These are phyloP conservation scores for Suhomyces guaymorum DNA, from an alignment of 1,139 yeast species.

Conservation along the genomic window DNA sequence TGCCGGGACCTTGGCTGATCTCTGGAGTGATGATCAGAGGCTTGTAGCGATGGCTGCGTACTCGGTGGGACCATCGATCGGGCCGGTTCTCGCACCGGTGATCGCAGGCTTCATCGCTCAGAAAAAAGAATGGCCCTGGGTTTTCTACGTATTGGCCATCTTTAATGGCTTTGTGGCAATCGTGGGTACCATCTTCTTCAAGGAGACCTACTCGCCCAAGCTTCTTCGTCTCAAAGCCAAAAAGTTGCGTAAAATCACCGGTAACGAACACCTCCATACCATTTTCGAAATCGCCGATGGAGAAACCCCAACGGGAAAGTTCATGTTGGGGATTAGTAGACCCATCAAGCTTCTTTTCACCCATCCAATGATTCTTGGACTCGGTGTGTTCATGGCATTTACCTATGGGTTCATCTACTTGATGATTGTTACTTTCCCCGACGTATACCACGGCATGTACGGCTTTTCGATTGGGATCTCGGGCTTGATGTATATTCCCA, in stretches of 20 bases:
- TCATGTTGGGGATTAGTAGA: constrained; percentile 45
- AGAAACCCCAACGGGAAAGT: constrained; percentile 30
- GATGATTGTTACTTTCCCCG: constrained; percentile 59
- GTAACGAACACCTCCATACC: constrained; percentile 57
- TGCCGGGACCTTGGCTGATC: constrained; percentile 70
- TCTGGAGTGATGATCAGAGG: constrained; percentile 53
- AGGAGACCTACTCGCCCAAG: constrained; percentile 63
- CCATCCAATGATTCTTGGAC: constrained; percentile 64
- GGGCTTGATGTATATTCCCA: constrained; percentile 58
- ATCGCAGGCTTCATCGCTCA: constrained; percentile 30
- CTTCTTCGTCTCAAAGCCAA: constrained; percentile 50
- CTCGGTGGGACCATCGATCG: constrained; percentile 54
- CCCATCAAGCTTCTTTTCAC: constrained; percentile 53
- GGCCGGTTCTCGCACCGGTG: constrained; percentile 40
- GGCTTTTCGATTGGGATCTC: constrained; percentile 51
- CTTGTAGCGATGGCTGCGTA: constrained; percentile 62
- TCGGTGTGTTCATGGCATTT: constrained; percentile 64
- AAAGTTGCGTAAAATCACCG: constrained; percentile 47
- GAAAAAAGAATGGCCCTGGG: constrained; percentile 57
- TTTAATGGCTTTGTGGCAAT: constrained; percentile 51
- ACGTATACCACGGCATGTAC: constrained; percentile 48
- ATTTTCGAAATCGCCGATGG: constrained; percentile 52
- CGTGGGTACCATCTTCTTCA: constrained; percentile 43
- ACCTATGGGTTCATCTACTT: constrained; percentile 64
- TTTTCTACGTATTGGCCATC: constrained; percentile 59